These are phyloP conservation scores for Zanthoxylum bungeanum DNA, from an alignment of 345 rosid genomes.

Conservation along the genomic window DNA sequence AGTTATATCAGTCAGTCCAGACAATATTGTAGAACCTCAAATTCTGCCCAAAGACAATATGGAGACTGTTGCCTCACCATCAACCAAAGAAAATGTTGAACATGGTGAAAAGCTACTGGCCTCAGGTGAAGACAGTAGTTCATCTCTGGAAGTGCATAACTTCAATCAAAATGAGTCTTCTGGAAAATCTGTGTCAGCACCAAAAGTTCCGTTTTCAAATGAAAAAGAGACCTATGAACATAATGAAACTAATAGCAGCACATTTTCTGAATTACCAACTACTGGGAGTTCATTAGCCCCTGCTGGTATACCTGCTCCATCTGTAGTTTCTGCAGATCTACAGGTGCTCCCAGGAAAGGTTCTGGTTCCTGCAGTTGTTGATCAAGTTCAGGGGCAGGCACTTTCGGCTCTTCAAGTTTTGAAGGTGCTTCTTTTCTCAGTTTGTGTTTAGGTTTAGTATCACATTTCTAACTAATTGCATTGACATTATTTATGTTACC, in stretches of 20 bases:
- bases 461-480: neutral
- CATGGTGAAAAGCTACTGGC: slow-evolving; percentile 25
- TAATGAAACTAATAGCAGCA: slow-evolving; percentile 27
- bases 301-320: slow-evolving; percentile 91
- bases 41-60: slow-evolving; percentile 24
- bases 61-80: slow-evolving; percentile 20
- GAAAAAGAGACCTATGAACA: slow-evolving; percentile 30
- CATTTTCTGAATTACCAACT: slow-evolving; percentile 32
- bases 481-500: neutral
- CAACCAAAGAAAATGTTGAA: slow-evolving; percentile 38
- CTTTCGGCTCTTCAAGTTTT: slow-evolving; percentile 77
- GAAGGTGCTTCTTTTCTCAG: slow-evolving; percentile 49
- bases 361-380: slow-evolving; percentile 73
- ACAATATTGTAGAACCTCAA: slow-evolving; percentile 33
- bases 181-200: slow-evolving; percentile 29
- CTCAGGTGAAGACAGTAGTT: slow-evolving; percentile 28
- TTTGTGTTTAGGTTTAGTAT: neutral
- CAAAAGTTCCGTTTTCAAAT: slow-evolving; percentile 29
- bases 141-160: slow-evolving; percentile 36
- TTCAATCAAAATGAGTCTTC: slow-evolving; percentile 32
- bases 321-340: slow-evolving; percentile 55
- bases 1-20: slow-evolving; percentile 36
- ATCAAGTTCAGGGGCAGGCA: slow-evolving; percentile 92
- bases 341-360: slow-evolving; percentile 72
- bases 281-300: slow-evolving; percentile 39